Percentiles rank a stretch among this genome's conserved stretches.
Conservation (phyloP, 768 basidiomycete species). For the Dentipellis fragilis region DNA sequence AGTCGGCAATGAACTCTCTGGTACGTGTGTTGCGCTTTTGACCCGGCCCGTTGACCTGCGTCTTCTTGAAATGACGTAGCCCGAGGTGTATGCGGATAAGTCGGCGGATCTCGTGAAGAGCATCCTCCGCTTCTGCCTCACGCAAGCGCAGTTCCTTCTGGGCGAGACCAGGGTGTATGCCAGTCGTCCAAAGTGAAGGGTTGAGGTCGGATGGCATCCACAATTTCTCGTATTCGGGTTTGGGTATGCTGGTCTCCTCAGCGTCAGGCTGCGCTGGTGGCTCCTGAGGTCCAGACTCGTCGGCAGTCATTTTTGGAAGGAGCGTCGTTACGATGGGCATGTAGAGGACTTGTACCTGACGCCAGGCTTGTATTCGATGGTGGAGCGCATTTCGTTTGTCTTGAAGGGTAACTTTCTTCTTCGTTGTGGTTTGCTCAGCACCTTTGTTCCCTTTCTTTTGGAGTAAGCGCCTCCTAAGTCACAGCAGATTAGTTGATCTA, state of each 20-base stretch:
- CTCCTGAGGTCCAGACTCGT: neutral
- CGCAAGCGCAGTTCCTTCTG: conserved; percentile 3
- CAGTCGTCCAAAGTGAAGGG: neutral
- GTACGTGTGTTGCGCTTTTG: conserved; percentile 4
- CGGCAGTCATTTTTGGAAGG: neutral
- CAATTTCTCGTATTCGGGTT: neutral
- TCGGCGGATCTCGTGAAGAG: conserved; percentile 3
- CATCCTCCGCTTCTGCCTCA: conserved; percentile 4
- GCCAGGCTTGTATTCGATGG: conserved; percentile 2
- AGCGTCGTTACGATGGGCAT: conserved; percentile 1
- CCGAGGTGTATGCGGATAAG: neutral
- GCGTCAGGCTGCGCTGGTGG: too few species aligned
- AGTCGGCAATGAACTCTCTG: neutral
- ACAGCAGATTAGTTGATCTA: neutral
- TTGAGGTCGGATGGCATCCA: conserved; percentile 2
- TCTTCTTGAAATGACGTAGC: neutral
- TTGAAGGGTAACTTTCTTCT: conserved; percentile 2
- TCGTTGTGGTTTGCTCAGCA: neutral
- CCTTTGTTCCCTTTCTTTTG: neutral
- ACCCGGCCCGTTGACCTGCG: conserved; percentile 1
- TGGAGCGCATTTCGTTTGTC: conserved; percentile 1
- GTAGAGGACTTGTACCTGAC: conserved; percentile 3
- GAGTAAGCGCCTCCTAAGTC: neutral
- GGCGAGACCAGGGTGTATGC: neutral
- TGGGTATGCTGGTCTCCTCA: neutral